A percentile compares a stretch with the other conserved stretches of the same genome.
Evolutionary conservation across 306 rosid species (phyloP).

Genomic region (Dalbergia cultrata): DNA sequence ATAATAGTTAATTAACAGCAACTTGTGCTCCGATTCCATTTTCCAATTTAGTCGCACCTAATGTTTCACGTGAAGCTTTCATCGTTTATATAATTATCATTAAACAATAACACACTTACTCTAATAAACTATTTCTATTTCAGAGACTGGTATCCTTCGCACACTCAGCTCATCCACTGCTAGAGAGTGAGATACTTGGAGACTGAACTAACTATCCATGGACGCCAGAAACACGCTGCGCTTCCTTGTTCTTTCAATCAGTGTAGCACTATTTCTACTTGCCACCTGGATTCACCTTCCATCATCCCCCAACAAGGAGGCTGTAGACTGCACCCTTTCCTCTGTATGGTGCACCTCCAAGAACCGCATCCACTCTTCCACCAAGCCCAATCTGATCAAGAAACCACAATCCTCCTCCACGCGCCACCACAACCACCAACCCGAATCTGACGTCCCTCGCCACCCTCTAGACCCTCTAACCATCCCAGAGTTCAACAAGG

Average conservation of each 20-base stretch:
- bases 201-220: conserved; percentile 51
- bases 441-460: conserved; percentile 59
- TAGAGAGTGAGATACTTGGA: background rate
- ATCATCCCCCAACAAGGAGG: conserved; percentile 42
- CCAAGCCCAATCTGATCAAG: conserved; percentile 37
- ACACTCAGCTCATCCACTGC: background rate
- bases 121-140: background rate
- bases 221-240: conserved; percentile 56
- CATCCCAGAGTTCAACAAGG: conserved; percentile 62
- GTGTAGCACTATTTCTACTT: conserved; percentile 47
- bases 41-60: background rate
- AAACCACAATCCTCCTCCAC: conserved; percentile 33
- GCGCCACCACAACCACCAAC: conserved; percentile 45
- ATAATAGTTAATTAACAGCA: background rate
- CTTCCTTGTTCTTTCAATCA: conserved; percentile 54
- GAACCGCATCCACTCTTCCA: conserved; percentile 54
- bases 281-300: conserved; percentile 69
- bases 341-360: conserved; percentile 71
- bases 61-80: background rate
- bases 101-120: background rate
- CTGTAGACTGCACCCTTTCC: conserved; percentile 61
- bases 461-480: conserved; percentile 96
- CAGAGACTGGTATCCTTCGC: too few relatives aligned
- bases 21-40: background rate
- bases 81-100: background rate